Evolutionary conservation across 75 land plant species (phyloP).

Genomic region (Gnetum montanum): DNA sequence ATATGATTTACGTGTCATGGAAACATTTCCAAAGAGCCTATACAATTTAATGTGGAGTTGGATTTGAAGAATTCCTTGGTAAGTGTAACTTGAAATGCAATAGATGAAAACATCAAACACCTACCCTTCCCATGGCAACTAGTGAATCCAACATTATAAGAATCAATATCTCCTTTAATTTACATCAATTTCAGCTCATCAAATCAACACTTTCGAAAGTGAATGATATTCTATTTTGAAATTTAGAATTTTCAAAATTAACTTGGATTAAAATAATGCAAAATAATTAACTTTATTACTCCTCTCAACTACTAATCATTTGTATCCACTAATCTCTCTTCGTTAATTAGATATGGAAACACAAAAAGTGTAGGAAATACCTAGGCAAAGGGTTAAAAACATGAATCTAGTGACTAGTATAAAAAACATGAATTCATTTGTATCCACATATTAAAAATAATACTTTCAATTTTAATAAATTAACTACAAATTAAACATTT

Average conservation of each 20-base stretch:
- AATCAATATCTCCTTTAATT: slow-evolving; percentile 25
- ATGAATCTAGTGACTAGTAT: slow-evolving; percentile 26
- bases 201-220: slow-evolving; percentile 16
- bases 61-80: slow-evolving; percentile 66
- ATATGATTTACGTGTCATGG: no score
- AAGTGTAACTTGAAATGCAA: slow-evolving; percentile 30
- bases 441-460: no score
- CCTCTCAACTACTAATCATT: slow-evolving; percentile 31
- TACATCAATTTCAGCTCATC: slow-evolving; percentile 26
- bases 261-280: slow-evolving; percentile 8
- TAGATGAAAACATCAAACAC: slow-evolving; percentile 59
- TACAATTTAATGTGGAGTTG: slow-evolving; percentile 70
- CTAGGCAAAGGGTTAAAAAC: slow-evolving; percentile 13
- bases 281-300: slow-evolving; percentile 20
- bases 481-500: no score
- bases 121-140: slow-evolving; percentile 56
- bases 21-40: slow-evolving; percentile 80
- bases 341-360: slow-evolving; percentile 4
- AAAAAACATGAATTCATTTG: slow-evolving; percentile 16
- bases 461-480: no score
- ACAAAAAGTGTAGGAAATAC: neutral
- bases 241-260: slow-evolving; percentile 23
- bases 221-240: slow-evolving; percentile 34
- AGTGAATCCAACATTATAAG: slow-evolving; percentile 22
- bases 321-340: slow-evolving; percentile 4